Base-by-base conservation (phyloP, 108 stramenopile species). In the Asterionellopsis glacialis region DNA sequence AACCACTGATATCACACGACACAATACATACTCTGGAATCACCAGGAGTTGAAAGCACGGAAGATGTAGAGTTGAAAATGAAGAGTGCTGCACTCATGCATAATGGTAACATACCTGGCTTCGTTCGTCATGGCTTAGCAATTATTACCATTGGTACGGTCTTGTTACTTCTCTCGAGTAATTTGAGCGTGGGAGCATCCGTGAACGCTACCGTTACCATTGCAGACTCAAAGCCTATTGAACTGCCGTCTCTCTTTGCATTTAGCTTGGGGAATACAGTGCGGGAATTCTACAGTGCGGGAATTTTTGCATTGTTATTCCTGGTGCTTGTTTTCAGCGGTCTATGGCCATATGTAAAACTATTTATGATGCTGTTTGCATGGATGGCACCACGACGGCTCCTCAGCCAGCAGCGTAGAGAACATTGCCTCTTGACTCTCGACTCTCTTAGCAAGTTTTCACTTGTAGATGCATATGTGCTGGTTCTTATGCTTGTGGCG, bases 271-370 rank as follows among this genome's bases (percentile, higher is more conserved):
- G 68, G 6, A 83, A 89, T 11, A 93, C 94, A 22, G 64, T 93
- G n/a, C 41, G 56, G 11, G 93, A 95, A 51, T 83, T 97, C 84
- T 79, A 65, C 51, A 40, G 75, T 16, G 96, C 96, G 0, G 78
- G 83, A 39, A 92, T 97, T 7, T 97, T 94, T 63, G 66, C 88
- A 16, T 61, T 97, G 41, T 73, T 95, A 44, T 55, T 90, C 15
- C 61, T 95, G 59, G 90, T 97, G 13, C 64, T 88, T 19, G 75
- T 83, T 18, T 95, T 90, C 61, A 88, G 85, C 59, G 96, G 96
- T 0, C 70, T 88, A 16, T 97, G 94, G 96, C 96, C 96, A 0
- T 97, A 97, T 51, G 59, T 81, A 11, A 97, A 97, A 66, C 63
- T 97, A 12, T 38, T 88, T 0, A 68, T 82, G 25, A 82, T 95